Evolutionary conservation across 305 asterid species (phyloP).

Genomic region (Solanum aculeatissimum): DNA sequence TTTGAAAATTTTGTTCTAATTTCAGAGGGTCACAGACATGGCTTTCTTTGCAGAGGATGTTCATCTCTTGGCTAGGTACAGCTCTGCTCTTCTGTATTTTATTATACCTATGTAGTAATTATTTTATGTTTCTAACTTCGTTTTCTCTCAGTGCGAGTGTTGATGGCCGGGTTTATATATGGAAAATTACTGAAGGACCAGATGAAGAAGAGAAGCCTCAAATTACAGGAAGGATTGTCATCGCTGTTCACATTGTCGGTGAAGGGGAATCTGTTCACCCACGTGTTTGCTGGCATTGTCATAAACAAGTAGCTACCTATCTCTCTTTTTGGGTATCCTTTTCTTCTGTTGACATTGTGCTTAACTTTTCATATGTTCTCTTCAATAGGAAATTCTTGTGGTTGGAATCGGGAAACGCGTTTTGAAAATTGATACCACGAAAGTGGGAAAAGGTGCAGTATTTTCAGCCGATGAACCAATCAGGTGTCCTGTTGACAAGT

Average conservation of each 20-base stretch:
- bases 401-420: conserved; percentile 71
- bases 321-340: not conserved
- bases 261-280: conserved; percentile 82
- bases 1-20: conserved; percentile 13
- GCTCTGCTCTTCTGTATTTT: conserved; percentile 2
- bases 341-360: not conserved
- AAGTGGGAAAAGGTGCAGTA: conserved; percentile 67
- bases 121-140: conserved; percentile 10
- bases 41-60: conserved; percentile 97
- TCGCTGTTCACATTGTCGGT: conserved; percentile 71
- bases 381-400: conserved; percentile 72
- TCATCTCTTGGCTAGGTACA: conserved; percentile 91
- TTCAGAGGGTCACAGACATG: conserved; percentile 97
- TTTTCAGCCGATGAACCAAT: conserved; percentile 80
- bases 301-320: conserved; percentile 54
- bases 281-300: conserved; percentile 95
- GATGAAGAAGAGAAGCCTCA: conserved; percentile 89
- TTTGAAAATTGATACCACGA: conserved; percentile 73
- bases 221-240: conserved; percentile 56
- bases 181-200: conserved; percentile 90
- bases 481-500: conserved; percentile 55
- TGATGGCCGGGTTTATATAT: conserved; percentile 84
- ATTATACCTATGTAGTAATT: conserved; percentile 1
- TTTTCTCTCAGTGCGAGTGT: conserved; percentile 62
- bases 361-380: conserved; percentile 1